Evolutionary conservation across 73 alveolate genomes (phyloP).

Genomic region (Paramecium bursaria): DNA sequence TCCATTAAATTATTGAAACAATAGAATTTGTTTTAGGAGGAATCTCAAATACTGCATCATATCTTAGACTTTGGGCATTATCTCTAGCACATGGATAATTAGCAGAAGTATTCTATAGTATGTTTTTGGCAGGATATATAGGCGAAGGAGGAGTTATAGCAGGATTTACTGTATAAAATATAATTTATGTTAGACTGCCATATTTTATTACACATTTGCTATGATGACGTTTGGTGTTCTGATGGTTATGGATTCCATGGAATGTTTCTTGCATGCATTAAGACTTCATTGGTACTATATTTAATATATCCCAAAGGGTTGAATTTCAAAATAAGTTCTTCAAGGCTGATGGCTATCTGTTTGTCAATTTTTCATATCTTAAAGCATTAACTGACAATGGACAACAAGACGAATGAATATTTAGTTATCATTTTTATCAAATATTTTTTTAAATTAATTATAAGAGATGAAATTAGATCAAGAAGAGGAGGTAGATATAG

Average conservation of each 20-base stretch:
- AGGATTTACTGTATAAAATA: not conserved
- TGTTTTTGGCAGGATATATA: conserved; percentile 24
- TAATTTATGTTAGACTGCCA: not conserved
- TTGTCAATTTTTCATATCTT: conserved; percentile 17
- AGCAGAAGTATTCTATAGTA: conserved; percentile 86
- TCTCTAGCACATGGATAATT: conserved; percentile 90
- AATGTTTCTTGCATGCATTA: conserved; percentile 93
- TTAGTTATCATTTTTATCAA: too few species aligned
- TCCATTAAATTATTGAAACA: conserved; percentile 87
- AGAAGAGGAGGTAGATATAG: too few species aligned
- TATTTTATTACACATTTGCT: conserved; percentile 75
- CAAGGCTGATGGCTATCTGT: conserved; percentile 47
- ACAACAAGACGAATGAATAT: too few species aligned
- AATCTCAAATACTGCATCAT: conserved; percentile 92
- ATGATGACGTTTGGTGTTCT: conserved; percentile 85
- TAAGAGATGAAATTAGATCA: too few species aligned
- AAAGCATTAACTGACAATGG: not conserved
- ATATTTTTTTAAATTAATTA: too few species aligned
- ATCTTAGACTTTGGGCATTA: conserved; percentile 95
- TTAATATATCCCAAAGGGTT: conserved; percentile 70
- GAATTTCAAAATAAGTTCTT: conserved; percentile 90
- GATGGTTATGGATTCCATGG: conserved; percentile 96
- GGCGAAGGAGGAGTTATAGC: conserved; percentile 1
- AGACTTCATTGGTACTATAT: conserved; percentile 88
- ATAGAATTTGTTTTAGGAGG: conserved; percentile 92